Base-by-base conservation (phyloP, 805 yeast species). In the Cephaloascus albidus region DNA sequence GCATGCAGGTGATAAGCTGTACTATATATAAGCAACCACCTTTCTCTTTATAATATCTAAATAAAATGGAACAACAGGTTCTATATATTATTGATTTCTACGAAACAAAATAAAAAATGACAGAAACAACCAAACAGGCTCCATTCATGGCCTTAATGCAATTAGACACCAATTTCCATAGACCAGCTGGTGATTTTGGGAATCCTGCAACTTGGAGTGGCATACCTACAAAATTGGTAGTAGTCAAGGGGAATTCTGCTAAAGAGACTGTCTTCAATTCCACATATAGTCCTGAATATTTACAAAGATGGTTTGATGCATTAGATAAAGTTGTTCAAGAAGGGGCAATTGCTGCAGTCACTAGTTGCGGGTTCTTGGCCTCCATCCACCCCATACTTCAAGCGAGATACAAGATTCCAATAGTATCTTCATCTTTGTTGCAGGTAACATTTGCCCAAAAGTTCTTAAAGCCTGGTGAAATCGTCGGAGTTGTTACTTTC, bases 361-460 rank as follows among this genome's bases (percentile, higher is more conserved):
- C 64, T 3, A 56, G 63, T 2, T 60, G 65, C 46, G 65, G 64
- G 10, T 60, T 60, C 41, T 46, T 60, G 3, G 60, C 63, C 2
- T 57, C 55, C 32, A 44, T 53, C 16, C 64, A 60, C 35, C 23
- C 44, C 10, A 43, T 54, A 15, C 26, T 59, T 5, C 45, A 52
- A 2, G 43, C 42, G 2, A 41, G 42, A 39, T 47, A 50, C 20
- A 43, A 47, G 6, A 51, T 58, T 19, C 65, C 66, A 20, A 52
- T 61, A 19, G 63, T 58, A 4, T 53, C 62, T 3, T 53, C 60
- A 37, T 45, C 59, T 19, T 39, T 60, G 17, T 34, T 58, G 4
- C 64, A 61, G 37, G 40, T 60, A 15, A 58, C 65, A 8, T 37
- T 48, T 27, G 55, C 55, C 3, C 34, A 51, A 10, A 36, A 44